Conservation (phyloP, 805 yeast genomes). For the Maudiozyma pseudohumilis region DNA sequence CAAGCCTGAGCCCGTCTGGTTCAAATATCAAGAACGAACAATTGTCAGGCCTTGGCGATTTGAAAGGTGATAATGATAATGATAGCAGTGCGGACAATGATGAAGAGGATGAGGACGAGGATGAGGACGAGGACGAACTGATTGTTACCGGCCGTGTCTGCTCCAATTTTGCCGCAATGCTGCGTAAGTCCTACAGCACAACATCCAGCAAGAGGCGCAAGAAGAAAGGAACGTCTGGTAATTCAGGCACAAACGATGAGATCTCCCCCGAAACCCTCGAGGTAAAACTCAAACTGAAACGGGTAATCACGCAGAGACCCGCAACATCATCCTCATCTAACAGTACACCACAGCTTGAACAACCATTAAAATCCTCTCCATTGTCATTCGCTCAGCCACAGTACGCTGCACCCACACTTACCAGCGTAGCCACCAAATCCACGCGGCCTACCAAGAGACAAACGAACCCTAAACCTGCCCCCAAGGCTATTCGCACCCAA, state of each 20-base stretch:
- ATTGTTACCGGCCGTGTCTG: conserved; percentile 30
- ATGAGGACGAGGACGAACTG: conserved; percentile 15
- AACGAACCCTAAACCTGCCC: conserved; percentile 38
- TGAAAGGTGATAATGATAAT: background rate
- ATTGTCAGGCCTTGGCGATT: background rate
- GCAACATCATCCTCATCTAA: background rate
- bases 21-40: no score
- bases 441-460: conserved; percentile 15
- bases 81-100: conserved; percentile 4
- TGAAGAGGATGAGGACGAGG: conserved; percentile 12
- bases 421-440: conserved; percentile 1
- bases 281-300: conserved; percentile 26
- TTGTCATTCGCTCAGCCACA: background rate
- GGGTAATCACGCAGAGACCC: conserved; percentile 11
- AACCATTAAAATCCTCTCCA: background rate
- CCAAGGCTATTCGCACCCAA: conserved; percentile 37
- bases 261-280: conserved; percentile 26
- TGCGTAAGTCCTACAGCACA: conserved; percentile 21
- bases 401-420: background rate
- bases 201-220: conserved; percentile 10
- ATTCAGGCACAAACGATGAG: background rate
- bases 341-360: background rate
- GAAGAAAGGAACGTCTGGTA: conserved; percentile 1
- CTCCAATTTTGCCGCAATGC: conserved; percentile 27
- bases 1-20: conserved; percentile 9